phyloP scores from a whole-genome alignment of 106 monocot genomes.

The Xerophyta viscosa region DNA sequence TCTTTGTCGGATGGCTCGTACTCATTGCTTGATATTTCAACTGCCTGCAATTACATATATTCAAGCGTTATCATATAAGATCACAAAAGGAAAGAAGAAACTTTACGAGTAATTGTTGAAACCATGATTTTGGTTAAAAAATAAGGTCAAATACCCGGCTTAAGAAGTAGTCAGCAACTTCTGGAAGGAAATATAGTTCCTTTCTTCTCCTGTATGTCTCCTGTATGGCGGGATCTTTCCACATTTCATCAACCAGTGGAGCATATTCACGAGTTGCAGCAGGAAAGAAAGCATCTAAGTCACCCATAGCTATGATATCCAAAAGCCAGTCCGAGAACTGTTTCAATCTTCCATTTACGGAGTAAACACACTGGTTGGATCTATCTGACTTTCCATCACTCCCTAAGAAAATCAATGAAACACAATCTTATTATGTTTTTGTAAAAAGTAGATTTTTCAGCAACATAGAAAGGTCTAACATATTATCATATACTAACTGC shows the following conservation, averaged over 20 bases:
- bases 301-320: conserved; percentile 91
- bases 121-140: neutral
- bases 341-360: conserved; percentile 81
- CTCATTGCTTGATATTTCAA: conserved; percentile 90
- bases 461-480: too few relatives aligned
- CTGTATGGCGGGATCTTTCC: conserved; percentile 84
- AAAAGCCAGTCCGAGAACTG: conserved; percentile 92
- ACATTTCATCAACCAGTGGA: conserved; percentile 90
- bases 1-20: conserved; percentile 90
- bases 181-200: conserved; percentile 91
- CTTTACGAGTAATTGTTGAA: conserved; percentile 5
- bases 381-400: conserved; percentile 18
- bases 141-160: conserved; percentile 45
- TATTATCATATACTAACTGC: too few relatives aligned
- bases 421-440: too few relatives aligned
- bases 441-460: too few relatives aligned
- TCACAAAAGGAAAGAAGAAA: too few relatives aligned
- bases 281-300: conserved; percentile 92
- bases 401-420: too few relatives aligned
- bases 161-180: conserved; percentile 87
- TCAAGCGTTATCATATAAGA: too few relatives aligned
- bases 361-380: conserved; percentile 44
- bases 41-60: conserved; percentile 58
- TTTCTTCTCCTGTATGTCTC: conserved; percentile 87
- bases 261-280: conserved; percentile 97